Base-by-base conservation (phyloP, 2,329 filamentous ascomycete species). In the Chaetomium olivaceum region DNA sequence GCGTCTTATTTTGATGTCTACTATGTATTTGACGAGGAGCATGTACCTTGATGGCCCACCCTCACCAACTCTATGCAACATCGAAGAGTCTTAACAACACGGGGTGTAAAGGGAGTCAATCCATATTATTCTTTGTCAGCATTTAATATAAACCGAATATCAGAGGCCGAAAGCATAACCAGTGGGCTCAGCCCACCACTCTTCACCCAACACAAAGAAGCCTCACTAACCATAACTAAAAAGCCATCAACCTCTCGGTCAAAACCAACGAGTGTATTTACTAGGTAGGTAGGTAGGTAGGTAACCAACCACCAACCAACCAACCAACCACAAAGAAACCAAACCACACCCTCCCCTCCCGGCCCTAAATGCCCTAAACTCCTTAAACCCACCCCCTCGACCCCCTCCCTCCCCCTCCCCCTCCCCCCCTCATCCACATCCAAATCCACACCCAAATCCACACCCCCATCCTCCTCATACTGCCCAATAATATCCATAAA, bases 401-500 rank as follows among this genome's bases (percentile, higher is more conserved):
- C 27, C 19, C 29, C 31, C 11, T 14, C 46, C 56, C 36, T 43
- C 21, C 25, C 16, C 51, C 4, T 16, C 16, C 5, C 51, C 29
- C 29, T 14, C n/a, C 31, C 31, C n/a, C n/a, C 7, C 12, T 23
- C n/a, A 19, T 21, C 54, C 8, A 58, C 12, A 21, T 21, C 25
- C 27, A 25, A n/a, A n/a, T n/a, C 27, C 27, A 6, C 27, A 3
- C 27, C 27, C 27, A n/a, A n/a, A n/a, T n/a, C 36, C 33, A 9
- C 46, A 29, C 29, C 21, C 54, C 4, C 46, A 25, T 25, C 25
- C 3, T 27, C 43, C 27, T 58, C 27, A 56, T 70, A 70, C 23
- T 55, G 21, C 19, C 58, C 61, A 54, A 67, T 64, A 31, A 71
- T 69, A 52, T 69, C 66, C 68, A 68, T 51, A 55, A 67, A 67